Conservation (phyloP, 2,329 filamentous ascomycete species). For the Ilyonectria mors-panacis region DNA sequence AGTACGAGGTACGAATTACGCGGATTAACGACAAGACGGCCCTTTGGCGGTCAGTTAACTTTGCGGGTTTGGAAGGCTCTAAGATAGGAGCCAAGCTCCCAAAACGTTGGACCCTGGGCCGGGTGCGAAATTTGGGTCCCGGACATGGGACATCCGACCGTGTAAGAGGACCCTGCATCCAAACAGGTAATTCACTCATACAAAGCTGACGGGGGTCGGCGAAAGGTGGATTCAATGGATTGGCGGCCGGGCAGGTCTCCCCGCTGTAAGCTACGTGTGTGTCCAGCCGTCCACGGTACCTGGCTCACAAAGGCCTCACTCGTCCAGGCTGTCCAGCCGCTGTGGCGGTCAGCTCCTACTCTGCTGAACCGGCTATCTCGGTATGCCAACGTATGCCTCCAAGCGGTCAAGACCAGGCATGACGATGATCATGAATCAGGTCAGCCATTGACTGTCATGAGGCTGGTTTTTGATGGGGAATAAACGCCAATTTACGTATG, state of each 20-base stretch:
- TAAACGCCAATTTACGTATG: slow-evolving; percentile 15
- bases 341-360: slow-evolving; percentile 31
- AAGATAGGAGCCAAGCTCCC: slow-evolving; percentile 29
- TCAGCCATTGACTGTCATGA: slow-evolving; percentile 19
- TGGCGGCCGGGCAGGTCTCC: slow-evolving; percentile 23
- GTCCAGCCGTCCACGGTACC: slow-evolving; percentile 2
- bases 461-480: slow-evolving; percentile 1
- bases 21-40: slow-evolving; percentile 36
- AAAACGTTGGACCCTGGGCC: slow-evolving; percentile 38
- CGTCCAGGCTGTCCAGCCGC: slow-evolving; percentile 20
- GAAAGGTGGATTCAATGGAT: slow-evolving; percentile 7
- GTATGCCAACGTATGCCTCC: slow-evolving; percentile 10
- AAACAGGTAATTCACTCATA: slow-evolving; percentile 50
- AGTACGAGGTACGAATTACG: slow-evolving; percentile 33
- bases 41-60: slow-evolving; percentile 42
- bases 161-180: slow-evolving; percentile 46
- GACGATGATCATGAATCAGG: slow-evolving; percentile 9
- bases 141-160: slow-evolving; percentile 37
- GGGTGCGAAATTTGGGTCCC: slow-evolving; percentile 28
- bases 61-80: slow-evolving; percentile 29
- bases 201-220: slow-evolving; percentile 30
- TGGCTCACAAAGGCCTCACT: slow-evolving; percentile 26
- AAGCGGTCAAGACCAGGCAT: slow-evolving; percentile 21
- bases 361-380: slow-evolving; percentile 39
- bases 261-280: slow-evolving; percentile 27